phyloP scores from a whole-genome alignment of 2,329 filamentous ascomycete species.

The Aspergillus ibericus region DNA sequence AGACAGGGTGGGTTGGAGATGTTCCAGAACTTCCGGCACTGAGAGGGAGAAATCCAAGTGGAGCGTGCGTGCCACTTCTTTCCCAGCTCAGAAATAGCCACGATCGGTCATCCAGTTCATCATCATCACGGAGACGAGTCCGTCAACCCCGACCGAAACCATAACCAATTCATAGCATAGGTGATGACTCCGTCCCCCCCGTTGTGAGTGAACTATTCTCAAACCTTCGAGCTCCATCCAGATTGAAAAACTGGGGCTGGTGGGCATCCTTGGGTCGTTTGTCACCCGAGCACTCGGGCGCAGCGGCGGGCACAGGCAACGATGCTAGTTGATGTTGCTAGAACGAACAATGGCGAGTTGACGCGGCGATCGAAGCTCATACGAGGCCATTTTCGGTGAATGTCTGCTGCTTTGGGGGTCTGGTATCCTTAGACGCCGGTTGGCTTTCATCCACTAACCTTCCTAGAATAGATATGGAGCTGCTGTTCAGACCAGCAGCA shows the following conservation, averaged over 20 bases:
- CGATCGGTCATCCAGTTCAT: not conserved
- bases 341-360: constrained; percentile 8
- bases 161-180: no score
- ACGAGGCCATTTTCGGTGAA: not conserved
- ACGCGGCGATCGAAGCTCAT: constrained; percentile 10
- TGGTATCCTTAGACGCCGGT: not conserved
- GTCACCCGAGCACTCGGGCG: constrained; percentile 14
- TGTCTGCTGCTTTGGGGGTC: not conserved
- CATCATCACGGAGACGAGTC: constrained; percentile 1
- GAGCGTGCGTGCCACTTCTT: not conserved
- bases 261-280: constrained; percentile 16
- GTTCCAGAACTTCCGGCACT: constrained; percentile 17
- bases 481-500: not conserved
- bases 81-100: not conserved
- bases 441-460: not conserved
- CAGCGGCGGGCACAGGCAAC: constrained; percentile 10
- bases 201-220: not conserved
- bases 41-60: constrained; percentile 1
- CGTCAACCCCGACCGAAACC: not conserved
- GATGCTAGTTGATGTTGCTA: constrained; percentile 1
- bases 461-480: not conserved
- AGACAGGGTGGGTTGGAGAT: constrained; percentile 4
- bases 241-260: constrained; percentile 11
- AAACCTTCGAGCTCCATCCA: constrained; percentile 7
- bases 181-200: not conserved